Evolutionary conservation across 495 filamentous ascomycete genomes (phyloP).

Genomic region (Trichoderma virens): DNA sequence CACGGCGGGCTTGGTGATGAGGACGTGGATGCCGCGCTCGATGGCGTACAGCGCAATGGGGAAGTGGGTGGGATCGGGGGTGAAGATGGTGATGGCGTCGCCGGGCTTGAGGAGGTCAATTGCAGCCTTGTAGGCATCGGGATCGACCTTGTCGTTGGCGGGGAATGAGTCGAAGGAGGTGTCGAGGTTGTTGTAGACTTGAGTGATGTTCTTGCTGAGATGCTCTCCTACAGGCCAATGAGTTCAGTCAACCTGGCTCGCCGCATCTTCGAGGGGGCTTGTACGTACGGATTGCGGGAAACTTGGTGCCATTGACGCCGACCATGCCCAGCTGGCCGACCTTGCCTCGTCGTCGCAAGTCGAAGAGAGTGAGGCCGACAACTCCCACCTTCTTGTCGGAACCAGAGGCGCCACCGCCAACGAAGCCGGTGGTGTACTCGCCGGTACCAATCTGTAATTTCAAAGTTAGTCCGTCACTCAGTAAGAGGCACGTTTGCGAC

Average conservation of each 20-base stretch:
- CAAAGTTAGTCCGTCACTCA: constrained; percentile 18
- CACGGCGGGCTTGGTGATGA: constrained; percentile 93
- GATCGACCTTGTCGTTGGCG: constrained; percentile 58
- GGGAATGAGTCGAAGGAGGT: constrained; percentile 77
- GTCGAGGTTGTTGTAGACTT: constrained; percentile 82
- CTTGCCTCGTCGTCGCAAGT: constrained; percentile 79
- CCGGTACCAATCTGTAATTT: constrained; percentile 66
- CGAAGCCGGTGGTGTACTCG: constrained; percentile 92
- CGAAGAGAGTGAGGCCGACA: constrained; percentile 83
- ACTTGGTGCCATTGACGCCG: constrained; percentile 80
- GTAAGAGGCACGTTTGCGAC: neutral
- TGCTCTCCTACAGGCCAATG: constrained; percentile 55
- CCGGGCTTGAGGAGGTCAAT: constrained; percentile 78
- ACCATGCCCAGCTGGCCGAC: constrained; percentile 84
- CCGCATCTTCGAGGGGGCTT: neutral
- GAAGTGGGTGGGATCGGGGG: constrained; percentile 87
- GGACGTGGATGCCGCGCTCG: constrained; percentile 74
- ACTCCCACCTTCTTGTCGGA: constrained; percentile 94
- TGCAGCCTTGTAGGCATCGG: constrained; percentile 80
- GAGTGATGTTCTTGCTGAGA: constrained; percentile 77
- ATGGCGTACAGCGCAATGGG: constrained; percentile 94
- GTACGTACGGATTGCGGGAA: constrained; percentile 80
- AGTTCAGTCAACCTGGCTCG: neutral
- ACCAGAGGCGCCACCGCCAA: constrained; percentile 64
- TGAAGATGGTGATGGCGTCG: constrained; percentile 94